These are phyloP conservation scores for Fusarium domesticum DNA, from an alignment of 2,329 filamentous ascomycete species.

Conservation along the genomic window DNA sequence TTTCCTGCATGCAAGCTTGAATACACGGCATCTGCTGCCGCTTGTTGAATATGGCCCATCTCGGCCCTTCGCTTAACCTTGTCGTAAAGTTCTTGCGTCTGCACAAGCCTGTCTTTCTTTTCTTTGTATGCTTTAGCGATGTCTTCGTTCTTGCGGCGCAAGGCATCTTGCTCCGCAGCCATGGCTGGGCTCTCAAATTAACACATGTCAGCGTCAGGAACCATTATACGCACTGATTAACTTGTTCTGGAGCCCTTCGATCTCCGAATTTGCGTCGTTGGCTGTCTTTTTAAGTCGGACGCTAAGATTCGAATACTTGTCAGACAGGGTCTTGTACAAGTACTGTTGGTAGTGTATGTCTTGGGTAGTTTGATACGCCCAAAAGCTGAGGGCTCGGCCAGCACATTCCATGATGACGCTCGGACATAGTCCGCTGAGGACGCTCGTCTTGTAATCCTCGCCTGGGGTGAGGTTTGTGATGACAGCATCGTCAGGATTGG, in stretches of 20 bases:
- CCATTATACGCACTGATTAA: conserved; percentile 51
- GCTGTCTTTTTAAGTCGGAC: conserved; percentile 69
- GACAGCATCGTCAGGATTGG: conserved; percentile 71
- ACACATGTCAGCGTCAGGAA: neutral
- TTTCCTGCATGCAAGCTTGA: conserved; percentile 22
- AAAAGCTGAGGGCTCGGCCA: conserved; percentile 74
- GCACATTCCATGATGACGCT: conserved; percentile 84
- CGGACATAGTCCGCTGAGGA: conserved; percentile 79
- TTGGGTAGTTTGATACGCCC: conserved; percentile 80
- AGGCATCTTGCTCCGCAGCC: conserved; percentile 57
- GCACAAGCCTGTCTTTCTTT: conserved; percentile 66
- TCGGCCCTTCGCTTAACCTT: conserved; percentile 56
- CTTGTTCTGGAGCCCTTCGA: conserved; percentile 62
- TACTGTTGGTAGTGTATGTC: conserved; percentile 81
- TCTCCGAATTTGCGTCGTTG: conserved; percentile 71
- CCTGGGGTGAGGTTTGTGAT: conserved; percentile 70
- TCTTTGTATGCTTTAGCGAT: conserved; percentile 64
- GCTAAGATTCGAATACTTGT: conserved; percentile 66
- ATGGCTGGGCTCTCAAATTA: conserved; percentile 35
- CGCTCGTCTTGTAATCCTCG: conserved; percentile 86
- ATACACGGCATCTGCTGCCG: conserved; percentile 47
- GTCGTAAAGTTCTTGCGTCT: conserved; percentile 65
- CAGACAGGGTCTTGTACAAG: conserved; percentile 65
- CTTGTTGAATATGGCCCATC: conserved; percentile 52
- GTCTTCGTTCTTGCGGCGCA: conserved; percentile 71